Percentiles rank a stretch among this genome's conserved stretches.
phyloP scores from a whole-genome alignment of 2,329 filamentous ascomycete species.

The Penicillium sp. region DNA sequence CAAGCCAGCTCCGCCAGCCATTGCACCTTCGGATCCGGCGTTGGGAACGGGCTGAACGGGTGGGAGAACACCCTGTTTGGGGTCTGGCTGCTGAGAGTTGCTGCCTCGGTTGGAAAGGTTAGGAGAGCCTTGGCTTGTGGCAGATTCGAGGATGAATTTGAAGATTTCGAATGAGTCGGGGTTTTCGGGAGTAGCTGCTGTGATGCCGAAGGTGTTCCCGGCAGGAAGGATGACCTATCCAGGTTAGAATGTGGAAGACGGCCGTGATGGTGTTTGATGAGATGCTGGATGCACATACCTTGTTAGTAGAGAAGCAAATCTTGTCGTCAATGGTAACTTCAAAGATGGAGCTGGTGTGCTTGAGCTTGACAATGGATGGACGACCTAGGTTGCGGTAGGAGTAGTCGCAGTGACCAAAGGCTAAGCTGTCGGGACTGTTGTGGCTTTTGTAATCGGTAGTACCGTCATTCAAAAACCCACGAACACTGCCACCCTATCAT shows the following conservation, averaged over 20 bases:
- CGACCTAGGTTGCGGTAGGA: conserved; percentile 87
- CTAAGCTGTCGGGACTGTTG: conserved; percentile 74
- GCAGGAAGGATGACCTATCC: conserved; percentile 67
- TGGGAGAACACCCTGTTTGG: conserved; percentile 23
- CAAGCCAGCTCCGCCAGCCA: conserved; percentile 23
- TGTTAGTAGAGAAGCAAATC: conserved; percentile 78
- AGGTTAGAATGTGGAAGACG: conserved; percentile 3
- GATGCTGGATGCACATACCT: conserved; percentile 38
- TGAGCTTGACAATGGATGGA: conserved; percentile 76
- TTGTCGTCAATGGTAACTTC: conserved; percentile 77
- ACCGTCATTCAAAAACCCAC: conserved; percentile 93
- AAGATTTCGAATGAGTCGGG: conserved; percentile 94
- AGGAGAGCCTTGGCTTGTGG: conserved; percentile 21
- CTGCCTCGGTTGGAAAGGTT: conserved; percentile 20
- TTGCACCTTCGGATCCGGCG: conserved; percentile 29
- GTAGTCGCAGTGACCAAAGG: conserved; percentile 91
- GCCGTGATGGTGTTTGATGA: background rate
- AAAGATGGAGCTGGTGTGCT: conserved; percentile 63
- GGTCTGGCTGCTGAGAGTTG: conserved; percentile 21
- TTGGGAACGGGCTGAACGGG: conserved; percentile 41
- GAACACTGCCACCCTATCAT: conserved; percentile 68
- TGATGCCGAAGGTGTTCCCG: conserved; percentile 83
- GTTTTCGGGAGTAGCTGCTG: conserved; percentile 82
- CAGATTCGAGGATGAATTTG: conserved; percentile 72
- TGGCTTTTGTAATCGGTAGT: conserved; percentile 74